These are phyloP conservation scores for Erigeron canadensis DNA, from an alignment of 129 eudicot species.

Conservation along the genomic window DNA sequence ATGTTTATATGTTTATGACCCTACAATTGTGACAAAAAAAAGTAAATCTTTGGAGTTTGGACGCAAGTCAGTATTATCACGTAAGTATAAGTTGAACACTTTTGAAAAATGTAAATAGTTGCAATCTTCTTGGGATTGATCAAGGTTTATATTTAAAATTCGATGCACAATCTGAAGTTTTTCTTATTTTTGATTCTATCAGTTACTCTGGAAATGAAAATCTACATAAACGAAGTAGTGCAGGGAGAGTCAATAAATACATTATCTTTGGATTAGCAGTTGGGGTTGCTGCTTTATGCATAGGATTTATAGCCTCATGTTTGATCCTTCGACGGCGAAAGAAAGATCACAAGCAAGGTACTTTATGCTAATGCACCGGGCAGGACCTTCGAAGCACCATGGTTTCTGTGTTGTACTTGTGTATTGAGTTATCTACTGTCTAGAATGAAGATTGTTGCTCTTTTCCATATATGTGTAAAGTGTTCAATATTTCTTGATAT, in stretches of 20 bases:
- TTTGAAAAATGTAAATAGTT: no score
- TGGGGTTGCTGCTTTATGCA: conserved; percentile 68
- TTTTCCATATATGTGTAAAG: neutral
- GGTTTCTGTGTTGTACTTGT: neutral
- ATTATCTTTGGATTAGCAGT: conserved; percentile 66
- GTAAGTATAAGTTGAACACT: no score
- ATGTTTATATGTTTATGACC: no score
- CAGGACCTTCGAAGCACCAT: neutral
- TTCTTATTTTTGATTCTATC: conserved; percentile 25
- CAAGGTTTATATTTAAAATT: neutral
- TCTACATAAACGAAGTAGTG: conserved; percentile 54
- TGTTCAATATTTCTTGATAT: neutral
- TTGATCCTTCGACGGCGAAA: conserved; percentile 51
- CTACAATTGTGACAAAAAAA: no score
- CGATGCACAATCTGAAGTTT: conserved; percentile 12
- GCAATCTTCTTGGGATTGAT: no score
- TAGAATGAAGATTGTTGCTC: neutral
- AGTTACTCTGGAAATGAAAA: conserved; percentile 75
- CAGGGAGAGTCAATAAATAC: conserved; percentile 42
- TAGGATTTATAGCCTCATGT: conserved; percentile 70
- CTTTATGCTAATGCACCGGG: neutral
- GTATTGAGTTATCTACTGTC: no score
- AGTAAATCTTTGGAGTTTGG: no score
- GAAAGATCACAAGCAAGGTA: conserved; percentile 49
- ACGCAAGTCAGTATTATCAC: no score